phyloP scores from a whole-genome alignment of 1,284 basidiomycete species.

The Bondarzewia mesenterica region DNA sequence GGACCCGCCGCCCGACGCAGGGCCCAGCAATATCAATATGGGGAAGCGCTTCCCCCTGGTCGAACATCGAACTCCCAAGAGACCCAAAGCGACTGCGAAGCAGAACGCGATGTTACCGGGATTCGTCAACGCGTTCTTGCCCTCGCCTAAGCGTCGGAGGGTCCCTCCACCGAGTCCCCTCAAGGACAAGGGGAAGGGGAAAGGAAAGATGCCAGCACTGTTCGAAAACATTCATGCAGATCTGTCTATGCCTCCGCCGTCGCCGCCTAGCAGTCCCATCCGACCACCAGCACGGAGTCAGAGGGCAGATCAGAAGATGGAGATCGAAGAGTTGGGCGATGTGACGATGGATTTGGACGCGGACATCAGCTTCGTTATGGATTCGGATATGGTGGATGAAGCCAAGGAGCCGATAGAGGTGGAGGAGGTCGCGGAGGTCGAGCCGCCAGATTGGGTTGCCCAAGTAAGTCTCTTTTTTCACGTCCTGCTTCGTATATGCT shows the following conservation, averaged over 20 bases:
- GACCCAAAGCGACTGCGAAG: constrained; percentile 9
- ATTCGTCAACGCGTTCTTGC: constrained; percentile 28
- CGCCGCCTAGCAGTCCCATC: constrained; percentile 20
- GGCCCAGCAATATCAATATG: constrained; percentile 15
- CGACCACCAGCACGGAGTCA: constrained; percentile 4
- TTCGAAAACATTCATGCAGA: constrained; percentile 12
- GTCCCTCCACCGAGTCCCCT: constrained; percentile 3
- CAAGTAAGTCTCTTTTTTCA: constrained; percentile 35
- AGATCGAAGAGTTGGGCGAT: constrained; percentile 16
- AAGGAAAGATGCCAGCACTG: constrained; percentile 4
- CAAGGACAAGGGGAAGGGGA: constrained; percentile 18
- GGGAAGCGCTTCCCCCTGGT: no score
- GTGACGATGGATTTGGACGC: constrained; percentile 3
- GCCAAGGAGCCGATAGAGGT: neutral
- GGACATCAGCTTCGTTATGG: constrained; percentile 1
- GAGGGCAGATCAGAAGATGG: constrained; percentile 4
- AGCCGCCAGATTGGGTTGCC: constrained; percentile 39
- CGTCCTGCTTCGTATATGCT: neutral
- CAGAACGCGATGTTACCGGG: constrained; percentile 18
- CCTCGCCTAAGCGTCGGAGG: constrained; percentile 12
- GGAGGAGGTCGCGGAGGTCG: constrained; percentile 21
- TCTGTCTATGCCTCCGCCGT: constrained; percentile 13
- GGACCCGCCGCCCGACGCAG: constrained; percentile 18
- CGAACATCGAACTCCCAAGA: no score
- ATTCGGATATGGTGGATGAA: neutral